These are phyloP conservation scores for Podospora fimiseda DNA, from an alignment of 495 filamentous ascomycete species.

Conservation along the genomic window DNA sequence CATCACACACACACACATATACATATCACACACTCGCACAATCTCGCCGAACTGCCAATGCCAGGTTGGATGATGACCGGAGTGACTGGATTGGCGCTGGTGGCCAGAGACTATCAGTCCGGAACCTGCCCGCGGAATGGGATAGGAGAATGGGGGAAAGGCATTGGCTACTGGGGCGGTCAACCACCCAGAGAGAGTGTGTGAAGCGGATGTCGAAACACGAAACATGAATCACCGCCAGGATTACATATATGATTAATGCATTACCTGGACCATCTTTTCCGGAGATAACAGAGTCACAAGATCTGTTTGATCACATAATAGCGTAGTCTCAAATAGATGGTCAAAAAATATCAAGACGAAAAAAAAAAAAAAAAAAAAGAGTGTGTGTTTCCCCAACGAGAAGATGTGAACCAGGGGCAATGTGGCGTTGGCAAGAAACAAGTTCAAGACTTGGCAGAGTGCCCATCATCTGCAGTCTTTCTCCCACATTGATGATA, in stretches of 20 bases:
- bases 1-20: background rate
- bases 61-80: constrained; percentile 5
- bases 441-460: background rate
- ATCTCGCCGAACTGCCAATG: background rate
- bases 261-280: background rate
- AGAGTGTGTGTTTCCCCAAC: background rate
- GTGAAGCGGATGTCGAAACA: too few species aligned
- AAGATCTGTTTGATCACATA: background rate
- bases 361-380: background rate
- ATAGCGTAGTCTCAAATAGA: background rate
- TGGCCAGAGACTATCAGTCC: background rate
- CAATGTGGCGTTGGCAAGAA: background rate
- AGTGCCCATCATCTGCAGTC: background rate
- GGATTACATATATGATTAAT: background rate
- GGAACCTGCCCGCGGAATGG: background rate
- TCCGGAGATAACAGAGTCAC: background rate
- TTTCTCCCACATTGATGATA: too few species aligned
- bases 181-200: too few species aligned
- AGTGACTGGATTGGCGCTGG: constrained; percentile 8
- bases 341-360: background rate
- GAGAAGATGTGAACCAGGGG: background rate
- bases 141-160: background rate
- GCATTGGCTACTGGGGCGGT: background rate
- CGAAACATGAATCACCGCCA: background rate
- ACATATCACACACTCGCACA: too few species aligned